Evolutionary conservation across 2,329 filamentous ascomycete genomes (phyloP).

Genomic region (Thelonectria discophora): DNA sequence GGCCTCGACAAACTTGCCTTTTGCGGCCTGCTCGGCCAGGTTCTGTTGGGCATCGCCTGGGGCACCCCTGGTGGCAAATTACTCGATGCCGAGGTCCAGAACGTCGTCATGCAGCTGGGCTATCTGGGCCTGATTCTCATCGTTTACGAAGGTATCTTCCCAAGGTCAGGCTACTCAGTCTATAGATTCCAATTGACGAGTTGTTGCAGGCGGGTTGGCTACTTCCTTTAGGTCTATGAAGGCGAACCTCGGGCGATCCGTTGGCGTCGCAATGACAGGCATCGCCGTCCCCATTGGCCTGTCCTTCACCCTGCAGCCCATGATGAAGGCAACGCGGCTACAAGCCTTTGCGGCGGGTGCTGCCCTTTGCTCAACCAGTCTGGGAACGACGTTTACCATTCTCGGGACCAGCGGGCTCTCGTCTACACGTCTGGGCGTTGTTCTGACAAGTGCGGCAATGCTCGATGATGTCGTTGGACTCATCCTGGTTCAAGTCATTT

Average conservation of each 20-base stretch:
- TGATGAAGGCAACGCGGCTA: slow-evolving; percentile 60
- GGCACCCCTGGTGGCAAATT: slow-evolving; percentile 71
- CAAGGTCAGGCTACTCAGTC: neutral
- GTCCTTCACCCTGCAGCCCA: slow-evolving; percentile 65
- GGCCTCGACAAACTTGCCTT: slow-evolving; percentile 68
- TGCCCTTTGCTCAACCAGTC: slow-evolving; percentile 76
- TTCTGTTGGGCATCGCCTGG: slow-evolving; percentile 75
- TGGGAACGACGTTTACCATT: slow-evolving; percentile 74
- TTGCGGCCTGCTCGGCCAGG: slow-evolving; percentile 76
- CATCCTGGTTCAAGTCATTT: slow-evolving; percentile 80
- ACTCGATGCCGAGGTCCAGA: slow-evolving; percentile 62
- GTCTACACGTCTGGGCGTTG: slow-evolving; percentile 61
- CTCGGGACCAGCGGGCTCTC: slow-evolving; percentile 54
- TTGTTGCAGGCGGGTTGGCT: slow-evolving; percentile 61
- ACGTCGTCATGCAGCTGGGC: slow-evolving; percentile 69
- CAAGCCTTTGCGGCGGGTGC: slow-evolving; percentile 79
- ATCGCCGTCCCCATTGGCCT: slow-evolving; percentile 70
- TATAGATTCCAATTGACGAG: neutral
- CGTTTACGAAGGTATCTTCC: slow-evolving; percentile 70
- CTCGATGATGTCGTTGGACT: slow-evolving; percentile 83
- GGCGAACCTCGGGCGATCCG: slow-evolving; percentile 68
- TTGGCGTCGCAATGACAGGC: slow-evolving; percentile 71
- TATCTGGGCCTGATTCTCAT: slow-evolving; percentile 78
- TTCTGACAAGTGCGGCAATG: slow-evolving; percentile 79
- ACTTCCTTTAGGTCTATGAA: slow-evolving; percentile 53